These are phyloP conservation scores for Dryadomyces sulphureus DNA, from an alignment of 2,329 filamentous ascomycete species.

Conservation along the genomic window DNA sequence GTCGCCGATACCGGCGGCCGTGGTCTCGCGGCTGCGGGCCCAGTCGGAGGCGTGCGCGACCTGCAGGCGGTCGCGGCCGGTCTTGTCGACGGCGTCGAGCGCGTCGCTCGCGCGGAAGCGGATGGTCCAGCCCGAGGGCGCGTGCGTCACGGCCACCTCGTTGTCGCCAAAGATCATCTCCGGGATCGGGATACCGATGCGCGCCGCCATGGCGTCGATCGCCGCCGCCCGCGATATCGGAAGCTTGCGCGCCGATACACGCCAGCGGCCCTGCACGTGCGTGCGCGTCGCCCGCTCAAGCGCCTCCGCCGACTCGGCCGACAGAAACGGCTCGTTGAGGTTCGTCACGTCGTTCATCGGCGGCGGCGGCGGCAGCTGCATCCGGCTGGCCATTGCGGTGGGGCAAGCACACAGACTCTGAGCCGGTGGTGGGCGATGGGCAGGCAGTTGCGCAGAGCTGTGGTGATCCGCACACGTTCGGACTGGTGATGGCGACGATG, in stretches of 20 bases:
- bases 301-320: conserved; percentile 29
- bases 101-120: conserved; percentile 77
- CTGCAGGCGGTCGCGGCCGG: conserved; percentile 75
- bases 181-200: conserved; percentile 72
- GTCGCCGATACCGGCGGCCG: conserved; percentile 77
- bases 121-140: conserved; percentile 61
- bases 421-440: no score
- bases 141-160: conserved; percentile 58
- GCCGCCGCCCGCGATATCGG: conserved; percentile 87
- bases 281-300: conserved; percentile 38
- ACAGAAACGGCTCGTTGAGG: conserved; percentile 39
- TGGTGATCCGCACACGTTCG: no score
- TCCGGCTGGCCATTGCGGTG: no score
- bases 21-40: conserved; percentile 53
- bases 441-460: no score
- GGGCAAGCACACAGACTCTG: no score
- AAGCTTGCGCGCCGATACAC: conserved; percentile 70
- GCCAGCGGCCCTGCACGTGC: conserved; percentile 51
- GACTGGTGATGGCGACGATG: no score
- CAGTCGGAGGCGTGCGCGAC: conserved; percentile 88
- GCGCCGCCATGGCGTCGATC: conserved; percentile 70
- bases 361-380: neutral
- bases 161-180: conserved; percentile 99
- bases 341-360: conserved; percentile 20
- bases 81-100: conserved; percentile 87